These are phyloP conservation scores for Leccinum ochraceum DNA, from an alignment of 768 basidiomycete genomes.

Conservation along the genomic window DNA sequence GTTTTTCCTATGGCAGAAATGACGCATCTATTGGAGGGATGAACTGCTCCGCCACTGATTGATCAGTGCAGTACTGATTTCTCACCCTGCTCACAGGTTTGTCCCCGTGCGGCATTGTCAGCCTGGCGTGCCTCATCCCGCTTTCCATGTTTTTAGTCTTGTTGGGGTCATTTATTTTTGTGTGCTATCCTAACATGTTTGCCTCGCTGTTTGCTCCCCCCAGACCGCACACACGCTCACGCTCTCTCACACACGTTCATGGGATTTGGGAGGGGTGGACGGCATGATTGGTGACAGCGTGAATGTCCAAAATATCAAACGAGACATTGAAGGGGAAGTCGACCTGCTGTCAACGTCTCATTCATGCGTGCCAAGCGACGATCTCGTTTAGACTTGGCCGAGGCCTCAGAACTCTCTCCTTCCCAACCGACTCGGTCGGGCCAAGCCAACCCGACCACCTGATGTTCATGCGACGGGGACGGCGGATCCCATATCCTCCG, in stretches of 20 bases:
- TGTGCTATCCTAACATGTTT: slow-evolving; percentile 1
- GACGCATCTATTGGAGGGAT: slow-evolving; percentile 20
- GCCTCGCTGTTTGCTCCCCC: slow-evolving; percentile 5
- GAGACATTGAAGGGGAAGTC: background rate
- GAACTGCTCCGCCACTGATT: slow-evolving; percentile 15
- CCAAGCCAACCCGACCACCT: background rate
- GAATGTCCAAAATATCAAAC: background rate
- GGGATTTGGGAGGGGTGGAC: background rate
- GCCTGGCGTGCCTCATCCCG: background rate
- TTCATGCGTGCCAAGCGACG: background rate
- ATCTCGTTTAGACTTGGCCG: background rate
- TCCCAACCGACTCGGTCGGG: slow-evolving; percentile 1
- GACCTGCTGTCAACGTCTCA: background rate
- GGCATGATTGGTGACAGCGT: background rate
- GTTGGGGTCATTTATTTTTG: background rate
- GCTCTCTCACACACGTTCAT: slow-evolving; percentile 15
- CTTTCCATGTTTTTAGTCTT: background rate
- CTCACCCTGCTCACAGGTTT: slow-evolving; percentile 16
- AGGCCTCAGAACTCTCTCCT: background rate
- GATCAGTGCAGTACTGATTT: background rate
- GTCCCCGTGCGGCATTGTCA: background rate
- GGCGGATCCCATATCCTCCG: slow-evolving; percentile 21
- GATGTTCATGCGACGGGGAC: slow-evolving; percentile 14
- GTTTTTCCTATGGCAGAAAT: slow-evolving; percentile 34
- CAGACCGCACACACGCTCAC: background rate